A percentile compares a stretch with the other conserved stretches of the same genome.
phyloP scores from a whole-genome alignment of 495 filamentous ascomycete genomes.

The Xylaria telfairii region DNA sequence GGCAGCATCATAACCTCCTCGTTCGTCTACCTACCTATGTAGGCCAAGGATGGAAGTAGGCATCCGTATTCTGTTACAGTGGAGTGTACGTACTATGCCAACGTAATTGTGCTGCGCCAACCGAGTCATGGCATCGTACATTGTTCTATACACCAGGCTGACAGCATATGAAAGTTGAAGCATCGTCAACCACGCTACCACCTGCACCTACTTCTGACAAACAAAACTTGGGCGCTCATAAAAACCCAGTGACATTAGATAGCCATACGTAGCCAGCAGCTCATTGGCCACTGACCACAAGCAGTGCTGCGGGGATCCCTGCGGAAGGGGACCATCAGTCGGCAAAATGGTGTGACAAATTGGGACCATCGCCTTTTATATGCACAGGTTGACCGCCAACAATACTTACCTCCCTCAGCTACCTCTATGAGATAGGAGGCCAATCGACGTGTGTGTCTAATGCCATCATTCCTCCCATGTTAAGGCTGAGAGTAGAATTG shows the following conservation, averaged over 20 bases:
- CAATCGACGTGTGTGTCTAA: neutral
- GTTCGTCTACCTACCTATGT: too few species aligned
- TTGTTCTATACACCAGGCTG: neutral
- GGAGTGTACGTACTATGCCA: neutral
- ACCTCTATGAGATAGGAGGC: neutral
- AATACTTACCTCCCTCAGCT: too few species aligned
- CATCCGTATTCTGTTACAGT: neutral
- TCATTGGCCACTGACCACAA: neutral
- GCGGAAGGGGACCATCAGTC: constrained; percentile 1
- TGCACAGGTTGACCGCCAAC: neutral
- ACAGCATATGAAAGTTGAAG: neutral
- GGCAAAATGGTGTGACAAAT: neutral
- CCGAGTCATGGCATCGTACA: neutral
- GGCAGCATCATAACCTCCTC: neutral
- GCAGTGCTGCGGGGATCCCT: constrained; percentile 17
- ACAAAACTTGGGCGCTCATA: neutral
- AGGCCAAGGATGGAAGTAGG: neutral
- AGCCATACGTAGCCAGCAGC: neutral
- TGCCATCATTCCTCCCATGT: neutral
- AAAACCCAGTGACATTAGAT: neutral
- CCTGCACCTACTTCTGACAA: neutral
- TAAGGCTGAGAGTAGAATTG: neutral
- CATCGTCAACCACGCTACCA: neutral
- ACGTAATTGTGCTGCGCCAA: neutral
- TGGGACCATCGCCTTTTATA: neutral